Evolutionary conservation across 116 monocot genomes (phyloP), one percentile per base, ranked within the genome.

Genomic region (Dioscorea cayenensis): DNA sequence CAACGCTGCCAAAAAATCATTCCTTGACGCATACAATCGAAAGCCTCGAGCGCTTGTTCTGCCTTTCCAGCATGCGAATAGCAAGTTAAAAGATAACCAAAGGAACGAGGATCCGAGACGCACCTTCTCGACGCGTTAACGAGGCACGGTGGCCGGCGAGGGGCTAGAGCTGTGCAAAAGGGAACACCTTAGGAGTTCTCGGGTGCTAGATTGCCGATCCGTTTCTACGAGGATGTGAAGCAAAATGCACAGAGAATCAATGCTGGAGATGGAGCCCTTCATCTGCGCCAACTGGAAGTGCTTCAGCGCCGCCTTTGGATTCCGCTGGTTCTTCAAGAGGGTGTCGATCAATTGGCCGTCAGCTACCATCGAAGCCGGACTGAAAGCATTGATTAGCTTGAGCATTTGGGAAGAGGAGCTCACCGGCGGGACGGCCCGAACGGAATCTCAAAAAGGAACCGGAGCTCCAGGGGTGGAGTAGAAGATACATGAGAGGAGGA

Each of bases 211-310:
- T 25, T 69, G 60, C 17, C 63, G 48, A 36, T 68, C 65, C 52
- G 76, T 67, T 66, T 73, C 63, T 55, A 77, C 66, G 28, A 90
- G 78, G 72, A 90, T 83, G 79, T 81, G 80, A 51, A 90, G 49
- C 37, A 84, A 11, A 23, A 86, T 62, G 68, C 81, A 79, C 22
- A 83, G 25, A 18, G 78, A 37, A 28, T 81, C 86, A n/a, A 77
- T 52, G 12, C 68, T 51, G n/a, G 6, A 38, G 17, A 71, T 3
- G 7, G n/a, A 62, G 32, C 48, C 66, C 23, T 21, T 19, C 36
- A 21, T 35, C 61, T 80, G 61, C 12, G 60, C 43, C 51, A 67
- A 49, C 13, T 78, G 28, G 72, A 78, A 80, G 68, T 37, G 75
- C 7, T 23, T 50, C 72, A 80, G 29, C 17, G 80, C 87, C 28